Conservation (phyloP, 2,329 filamentous ascomycete genomes). For the Metarhizium album region DNA sequence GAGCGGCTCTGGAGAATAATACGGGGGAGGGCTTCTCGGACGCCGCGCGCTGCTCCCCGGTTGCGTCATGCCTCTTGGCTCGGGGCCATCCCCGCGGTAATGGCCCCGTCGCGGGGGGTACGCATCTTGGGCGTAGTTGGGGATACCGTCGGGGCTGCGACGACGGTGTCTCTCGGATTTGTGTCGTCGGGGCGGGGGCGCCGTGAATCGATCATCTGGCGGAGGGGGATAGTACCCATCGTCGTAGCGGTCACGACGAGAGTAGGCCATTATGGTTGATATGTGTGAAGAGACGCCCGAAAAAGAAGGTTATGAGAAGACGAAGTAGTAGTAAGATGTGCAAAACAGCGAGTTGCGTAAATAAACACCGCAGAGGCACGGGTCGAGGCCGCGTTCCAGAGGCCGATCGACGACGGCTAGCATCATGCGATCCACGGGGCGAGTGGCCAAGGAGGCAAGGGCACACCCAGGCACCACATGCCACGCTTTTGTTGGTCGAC, state of each 20-base stretch:
- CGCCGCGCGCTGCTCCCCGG: slow-evolving; percentile 1
- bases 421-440: not conserved
- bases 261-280: slow-evolving; percentile 7
- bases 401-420: not conserved
- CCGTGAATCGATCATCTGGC: not conserved
- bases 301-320: not conserved
- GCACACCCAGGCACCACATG: not conserved
- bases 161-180: slow-evolving; percentile 14
- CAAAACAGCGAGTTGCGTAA: not conserved
- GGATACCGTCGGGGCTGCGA: slow-evolving; percentile 8
- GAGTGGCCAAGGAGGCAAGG: not conserved
- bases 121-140: slow-evolving; percentile 3
- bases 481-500: not conserved
- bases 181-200: slow-evolving; percentile 12
- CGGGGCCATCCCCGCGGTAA: slow-evolving; percentile 4
- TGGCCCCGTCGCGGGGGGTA: slow-evolving; percentile 8
- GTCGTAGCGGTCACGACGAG: slow-evolving; percentile 16
- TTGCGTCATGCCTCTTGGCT: slow-evolving; percentile 2
- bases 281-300: not conserved
- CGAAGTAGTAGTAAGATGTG: not conserved
- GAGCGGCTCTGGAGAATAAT: slow-evolving; percentile 5
- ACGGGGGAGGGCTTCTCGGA: slow-evolving; percentile 9
- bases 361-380: not conserved
- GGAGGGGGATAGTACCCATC: slow-evolving; percentile 13
- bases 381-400: not conserved